Evolutionary conservation across 2,329 filamentous ascomycete genomes (phyloP).

Genomic region (Talaromyces funiculosus): DNA sequence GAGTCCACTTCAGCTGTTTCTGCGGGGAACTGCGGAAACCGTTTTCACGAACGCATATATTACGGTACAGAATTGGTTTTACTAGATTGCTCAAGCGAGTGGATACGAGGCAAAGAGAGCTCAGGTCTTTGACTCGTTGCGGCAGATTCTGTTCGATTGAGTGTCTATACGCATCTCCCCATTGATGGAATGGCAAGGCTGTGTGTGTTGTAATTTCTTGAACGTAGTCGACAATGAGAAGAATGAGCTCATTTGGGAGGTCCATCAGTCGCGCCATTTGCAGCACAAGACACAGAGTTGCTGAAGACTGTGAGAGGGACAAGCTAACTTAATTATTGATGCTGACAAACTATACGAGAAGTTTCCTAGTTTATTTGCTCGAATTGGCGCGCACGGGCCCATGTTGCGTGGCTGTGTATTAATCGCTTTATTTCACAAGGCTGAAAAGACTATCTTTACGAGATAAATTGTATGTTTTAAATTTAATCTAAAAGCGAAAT

Average conservation of each 20-base stretch:
- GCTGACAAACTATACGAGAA: neutral
- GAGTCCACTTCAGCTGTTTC: neutral
- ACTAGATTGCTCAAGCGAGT: constrained; percentile 5
- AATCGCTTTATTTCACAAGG: too few species aligned
- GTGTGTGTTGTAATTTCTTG: constrained; percentile 1
- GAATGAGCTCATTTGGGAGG: constrained; percentile 4
- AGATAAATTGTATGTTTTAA: too few species aligned
- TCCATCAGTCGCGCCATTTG: constrained; percentile 6
- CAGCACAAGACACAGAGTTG: neutral
- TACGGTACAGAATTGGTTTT: constrained; percentile 1
- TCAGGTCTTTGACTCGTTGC: constrained; percentile 1
- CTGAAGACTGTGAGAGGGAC: neutral
- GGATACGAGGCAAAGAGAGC: constrained; percentile 1
- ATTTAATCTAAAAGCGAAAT: too few species aligned
- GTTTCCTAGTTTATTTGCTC: neutral
- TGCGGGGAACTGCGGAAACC: neutral
- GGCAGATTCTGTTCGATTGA: neutral
- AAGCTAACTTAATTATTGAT: neutral
- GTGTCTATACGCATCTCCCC: neutral
- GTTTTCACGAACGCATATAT: constrained; percentile 4
- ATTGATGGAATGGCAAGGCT: neutral
- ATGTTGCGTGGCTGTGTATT: too few species aligned
- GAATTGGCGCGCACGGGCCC: neutral
- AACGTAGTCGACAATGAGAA: neutral
- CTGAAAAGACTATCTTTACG: too few species aligned